A percentile compares a stretch with the other conserved stretches of the same genome.
Conservation (phyloP, 2,329 filamentous ascomycete genomes). For the Trichoderma semiorbis region DNA sequence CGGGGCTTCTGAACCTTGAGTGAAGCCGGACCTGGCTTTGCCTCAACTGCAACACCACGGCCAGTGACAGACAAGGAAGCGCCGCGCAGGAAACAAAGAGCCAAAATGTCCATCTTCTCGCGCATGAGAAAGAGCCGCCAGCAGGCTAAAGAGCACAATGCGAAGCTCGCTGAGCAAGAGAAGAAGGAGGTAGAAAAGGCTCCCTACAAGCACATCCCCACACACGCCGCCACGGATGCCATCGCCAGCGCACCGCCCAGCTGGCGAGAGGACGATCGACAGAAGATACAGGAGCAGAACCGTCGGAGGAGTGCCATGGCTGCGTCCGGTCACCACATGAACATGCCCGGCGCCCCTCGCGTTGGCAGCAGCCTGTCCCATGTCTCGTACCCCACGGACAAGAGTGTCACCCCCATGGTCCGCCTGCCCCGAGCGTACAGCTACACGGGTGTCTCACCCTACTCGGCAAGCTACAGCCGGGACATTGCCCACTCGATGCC, state of each 20-base stretch:
- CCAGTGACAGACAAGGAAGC: background rate
- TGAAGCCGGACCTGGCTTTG: background rate
- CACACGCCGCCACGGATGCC: conserved; percentile 58
- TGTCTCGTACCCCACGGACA: conserved; percentile 44
- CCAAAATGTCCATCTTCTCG: conserved; percentile 55
- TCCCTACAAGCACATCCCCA: conserved; percentile 60
- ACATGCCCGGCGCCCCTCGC: conserved; percentile 41
- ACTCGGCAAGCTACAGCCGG: conserved; percentile 26
- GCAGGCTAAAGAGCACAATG: conserved; percentile 53
- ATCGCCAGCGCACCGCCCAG: conserved; percentile 51
- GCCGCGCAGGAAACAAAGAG: background rate
- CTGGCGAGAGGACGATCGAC: conserved; percentile 46
- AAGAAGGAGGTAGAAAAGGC: conserved; percentile 38
- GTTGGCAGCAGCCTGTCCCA: conserved; percentile 46
- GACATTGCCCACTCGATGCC: conserved; percentile 33
- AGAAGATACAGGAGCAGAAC: conserved; percentile 50
- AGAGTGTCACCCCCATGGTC: conserved; percentile 38
- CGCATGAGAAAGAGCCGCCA: conserved; percentile 50
- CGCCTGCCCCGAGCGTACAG: conserved; percentile 43
- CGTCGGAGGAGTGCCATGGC: conserved; percentile 47
- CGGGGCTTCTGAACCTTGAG: background rate
- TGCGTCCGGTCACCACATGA: conserved; percentile 37
- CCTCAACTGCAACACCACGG: background rate
- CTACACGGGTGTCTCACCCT: conserved; percentile 39
- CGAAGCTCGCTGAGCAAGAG: conserved; percentile 46